These are phyloP conservation scores for Metarhizium anisopliae DNA, from an alignment of 2,329 filamentous ascomycete genomes.

Conservation along the genomic window DNA sequence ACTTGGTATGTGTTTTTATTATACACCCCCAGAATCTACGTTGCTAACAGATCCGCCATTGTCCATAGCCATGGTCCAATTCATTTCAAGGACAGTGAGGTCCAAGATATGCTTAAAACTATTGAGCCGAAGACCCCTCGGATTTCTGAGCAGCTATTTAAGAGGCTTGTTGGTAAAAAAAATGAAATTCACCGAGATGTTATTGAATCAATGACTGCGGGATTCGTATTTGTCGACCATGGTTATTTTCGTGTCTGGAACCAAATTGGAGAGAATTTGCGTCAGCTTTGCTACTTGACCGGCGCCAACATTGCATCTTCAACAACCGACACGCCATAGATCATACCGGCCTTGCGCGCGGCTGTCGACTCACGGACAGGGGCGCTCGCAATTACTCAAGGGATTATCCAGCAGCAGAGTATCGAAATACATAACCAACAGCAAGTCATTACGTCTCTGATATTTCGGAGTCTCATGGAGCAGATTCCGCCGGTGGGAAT, in stretches of 20 bases:
- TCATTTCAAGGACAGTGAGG: not conserved
- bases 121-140: not conserved
- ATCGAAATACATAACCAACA: not conserved
- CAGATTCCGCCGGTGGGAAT: not conserved
- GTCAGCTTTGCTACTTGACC: not conserved
- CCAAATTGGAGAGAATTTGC: not conserved
- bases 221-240: not conserved
- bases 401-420: not conserved
- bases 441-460: not conserved
- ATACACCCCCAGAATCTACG: not conserved
- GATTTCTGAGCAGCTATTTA: not conserved
- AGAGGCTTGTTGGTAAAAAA: not conserved
- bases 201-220: not conserved
- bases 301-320: not conserved
- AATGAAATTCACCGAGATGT: not conserved
- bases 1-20: not conserved
- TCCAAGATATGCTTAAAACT: not conserved
- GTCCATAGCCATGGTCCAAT: not conserved
- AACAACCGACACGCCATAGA: not conserved
- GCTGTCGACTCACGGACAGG: not conserved
- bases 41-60: not conserved
- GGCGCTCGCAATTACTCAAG: not conserved
- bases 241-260: not conserved
- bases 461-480: not conserved
- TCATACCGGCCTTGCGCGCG: not conserved